Conservation (phyloP, 257 asterid species). For the Phtheirospermum japonicum region DNA sequence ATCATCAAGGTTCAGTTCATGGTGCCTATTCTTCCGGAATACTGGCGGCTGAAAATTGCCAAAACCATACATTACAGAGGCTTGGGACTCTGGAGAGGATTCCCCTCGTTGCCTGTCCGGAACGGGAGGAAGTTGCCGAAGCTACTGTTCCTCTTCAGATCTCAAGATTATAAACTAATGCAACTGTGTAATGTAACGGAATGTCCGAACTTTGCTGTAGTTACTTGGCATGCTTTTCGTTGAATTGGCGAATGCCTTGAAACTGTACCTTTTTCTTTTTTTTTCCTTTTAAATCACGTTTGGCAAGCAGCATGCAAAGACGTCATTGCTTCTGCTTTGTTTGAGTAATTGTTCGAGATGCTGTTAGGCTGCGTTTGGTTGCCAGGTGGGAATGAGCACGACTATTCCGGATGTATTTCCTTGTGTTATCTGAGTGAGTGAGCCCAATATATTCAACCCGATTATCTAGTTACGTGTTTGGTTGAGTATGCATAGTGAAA, state of each 20-base stretch:
- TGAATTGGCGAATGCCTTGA: background rate
- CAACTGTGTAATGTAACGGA: slow-evolving; percentile 6
- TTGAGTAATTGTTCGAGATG: background rate
- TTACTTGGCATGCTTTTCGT: background rate
- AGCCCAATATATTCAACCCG: no score
- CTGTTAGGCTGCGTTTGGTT: no score
- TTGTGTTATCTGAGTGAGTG: no score
- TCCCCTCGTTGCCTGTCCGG: slow-evolving; percentile 53
- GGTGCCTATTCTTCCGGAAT: slow-evolving; percentile 95
- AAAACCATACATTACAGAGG: slow-evolving; percentile 54
- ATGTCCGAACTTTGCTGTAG: background rate
- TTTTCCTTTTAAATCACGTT: background rate
- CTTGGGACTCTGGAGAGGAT: slow-evolving; percentile 59
- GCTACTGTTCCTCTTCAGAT: slow-evolving; percentile 77
- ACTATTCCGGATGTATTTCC: no score
- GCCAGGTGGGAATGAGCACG: no score
- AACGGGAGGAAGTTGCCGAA: slow-evolving; percentile 71
- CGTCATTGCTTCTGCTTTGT: background rate
- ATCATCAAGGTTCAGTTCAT: slow-evolving; percentile 99
- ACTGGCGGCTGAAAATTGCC: slow-evolving; percentile 84
- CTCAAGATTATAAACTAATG: slow-evolving; percentile 47
- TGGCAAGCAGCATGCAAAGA: background rate
- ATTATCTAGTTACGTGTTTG: no score
- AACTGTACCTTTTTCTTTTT: no score
- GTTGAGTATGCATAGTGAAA: no score